Conservation (phyloP, 2,329 filamentous ascomycete species). For the Arthrobotrys sphaeroides region DNA sequence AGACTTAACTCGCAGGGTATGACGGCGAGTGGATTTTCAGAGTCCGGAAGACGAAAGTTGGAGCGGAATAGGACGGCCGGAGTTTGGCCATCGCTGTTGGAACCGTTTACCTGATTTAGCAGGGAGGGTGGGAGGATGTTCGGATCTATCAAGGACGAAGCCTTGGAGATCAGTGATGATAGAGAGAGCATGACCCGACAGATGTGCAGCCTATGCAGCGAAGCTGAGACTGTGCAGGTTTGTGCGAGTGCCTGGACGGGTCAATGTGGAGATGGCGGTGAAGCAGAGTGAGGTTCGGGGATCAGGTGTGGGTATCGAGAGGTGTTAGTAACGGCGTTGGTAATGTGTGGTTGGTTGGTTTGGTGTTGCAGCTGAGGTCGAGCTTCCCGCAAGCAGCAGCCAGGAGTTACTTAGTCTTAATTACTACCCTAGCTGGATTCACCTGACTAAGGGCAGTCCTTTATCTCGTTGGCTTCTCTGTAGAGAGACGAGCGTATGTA, state of each 20-base stretch:
- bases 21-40: slow-evolving; percentile 92
- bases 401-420: too few species aligned
- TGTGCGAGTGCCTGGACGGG: neutral
- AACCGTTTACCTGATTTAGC: slow-evolving; percentile 85
- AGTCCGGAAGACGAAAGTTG: slow-evolving; percentile 92
- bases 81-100: slow-evolving; percentile 59
- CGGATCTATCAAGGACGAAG: slow-evolving; percentile 54
- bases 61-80: slow-evolving; percentile 76
- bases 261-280: slow-evolving; percentile 2
- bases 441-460: too few species aligned
- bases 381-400: slow-evolving; percentile 20
- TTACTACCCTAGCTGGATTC: too few species aligned
- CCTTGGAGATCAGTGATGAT: slow-evolving; percentile 52
- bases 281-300: slow-evolving; percentile 1
- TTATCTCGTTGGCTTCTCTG: too few species aligned
- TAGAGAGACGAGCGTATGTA: too few species aligned
- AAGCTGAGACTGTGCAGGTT: neutral
- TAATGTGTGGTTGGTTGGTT: slow-evolving; percentile 18
- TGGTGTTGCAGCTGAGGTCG: slow-evolving; percentile 38
- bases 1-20: slow-evolving; percentile 96
- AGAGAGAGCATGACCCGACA: slow-evolving; percentile 47
- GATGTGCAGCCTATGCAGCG: slow-evolving; percentile 8
- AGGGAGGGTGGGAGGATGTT: slow-evolving; percentile 73
- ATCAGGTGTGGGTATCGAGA: neutral
- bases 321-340: slow-evolving; percentile 4